Evolutionary conservation across 1,284 basidiomycete species (phyloP).

Genomic region (Trichosporon sp.): DNA sequence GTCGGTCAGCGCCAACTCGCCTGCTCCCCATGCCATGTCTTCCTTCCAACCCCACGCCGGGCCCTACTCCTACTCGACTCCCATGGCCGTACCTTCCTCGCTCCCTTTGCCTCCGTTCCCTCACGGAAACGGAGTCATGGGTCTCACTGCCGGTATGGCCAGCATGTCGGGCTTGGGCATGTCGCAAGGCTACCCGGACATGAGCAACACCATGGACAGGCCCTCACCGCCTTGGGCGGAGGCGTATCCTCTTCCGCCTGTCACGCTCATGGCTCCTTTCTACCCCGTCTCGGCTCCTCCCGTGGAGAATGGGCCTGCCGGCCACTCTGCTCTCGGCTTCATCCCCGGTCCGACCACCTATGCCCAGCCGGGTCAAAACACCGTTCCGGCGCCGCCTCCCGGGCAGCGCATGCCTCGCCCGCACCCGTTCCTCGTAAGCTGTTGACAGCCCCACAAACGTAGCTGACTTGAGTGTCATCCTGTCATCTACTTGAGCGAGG

Average conservation of each 20-base stretch:
- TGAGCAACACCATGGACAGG: not conserved
- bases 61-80: not conserved
- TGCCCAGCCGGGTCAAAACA: not conserved
- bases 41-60: not conserved
- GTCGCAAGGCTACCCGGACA: not conserved
- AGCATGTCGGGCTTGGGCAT: not conserved
- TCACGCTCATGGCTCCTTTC: not conserved
- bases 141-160: not conserved
- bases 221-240: slow-evolving; percentile 3
- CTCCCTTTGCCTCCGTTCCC: not conserved
- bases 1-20: not conserved
- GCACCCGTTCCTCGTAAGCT: slow-evolving; percentile 19
- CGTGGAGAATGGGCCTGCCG: not conserved
- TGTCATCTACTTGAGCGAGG: slow-evolving; percentile 29
- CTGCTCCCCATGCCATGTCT: not conserved
- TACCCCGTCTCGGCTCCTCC: not conserved
- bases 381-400: not conserved
- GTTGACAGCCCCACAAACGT: no score
- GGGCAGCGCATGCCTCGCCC: slow-evolving; percentile 8
- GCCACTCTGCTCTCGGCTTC: slow-evolving; percentile 1
- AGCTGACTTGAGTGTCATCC: slow-evolving; percentile 9
- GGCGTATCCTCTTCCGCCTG: slow-evolving; percentile 9
- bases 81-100: not conserved
- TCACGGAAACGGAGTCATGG: not conserved
- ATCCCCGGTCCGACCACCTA: not conserved